Conservation (phyloP, 768 basidiomycete genomes). For the Rhizopogon rudus region DNA sequence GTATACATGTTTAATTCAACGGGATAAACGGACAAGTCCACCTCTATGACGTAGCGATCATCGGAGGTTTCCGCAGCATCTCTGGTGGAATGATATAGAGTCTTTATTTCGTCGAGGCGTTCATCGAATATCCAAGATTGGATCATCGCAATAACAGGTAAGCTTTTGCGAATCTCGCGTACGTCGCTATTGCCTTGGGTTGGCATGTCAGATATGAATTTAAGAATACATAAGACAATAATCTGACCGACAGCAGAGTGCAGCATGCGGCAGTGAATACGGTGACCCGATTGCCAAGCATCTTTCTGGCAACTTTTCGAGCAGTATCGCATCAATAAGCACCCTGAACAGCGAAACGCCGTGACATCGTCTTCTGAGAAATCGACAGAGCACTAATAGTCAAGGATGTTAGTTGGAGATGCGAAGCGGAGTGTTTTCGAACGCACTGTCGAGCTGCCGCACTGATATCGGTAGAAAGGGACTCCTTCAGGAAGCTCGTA, state of each 20-base stretch:
- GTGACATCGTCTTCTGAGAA: not conserved
- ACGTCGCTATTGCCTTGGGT: not conserved
- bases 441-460: not conserved
- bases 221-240: not conserved
- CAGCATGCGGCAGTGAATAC: not conserved
- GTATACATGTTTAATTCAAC: not conserved
- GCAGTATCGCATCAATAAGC: not conserved
- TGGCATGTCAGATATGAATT: not conserved
- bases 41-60: not conserved
- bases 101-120: not conserved
- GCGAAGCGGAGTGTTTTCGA: not conserved
- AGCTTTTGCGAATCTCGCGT: not conserved
- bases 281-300: not conserved
- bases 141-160: not conserved
- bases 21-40: not conserved
- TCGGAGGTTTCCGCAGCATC: not conserved
- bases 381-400: not conserved
- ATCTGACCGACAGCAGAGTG: not conserved
- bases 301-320: not conserved
- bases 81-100: not conserved
- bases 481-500: not conserved
- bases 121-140: slow-evolving; percentile 1
- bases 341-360: not conserved
- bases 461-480: not conserved
- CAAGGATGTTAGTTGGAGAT: not conserved